phyloP scores from a whole-genome alignment of 2,329 filamentous ascomycete genomes.

The Diaporthe ilicicola region DNA sequence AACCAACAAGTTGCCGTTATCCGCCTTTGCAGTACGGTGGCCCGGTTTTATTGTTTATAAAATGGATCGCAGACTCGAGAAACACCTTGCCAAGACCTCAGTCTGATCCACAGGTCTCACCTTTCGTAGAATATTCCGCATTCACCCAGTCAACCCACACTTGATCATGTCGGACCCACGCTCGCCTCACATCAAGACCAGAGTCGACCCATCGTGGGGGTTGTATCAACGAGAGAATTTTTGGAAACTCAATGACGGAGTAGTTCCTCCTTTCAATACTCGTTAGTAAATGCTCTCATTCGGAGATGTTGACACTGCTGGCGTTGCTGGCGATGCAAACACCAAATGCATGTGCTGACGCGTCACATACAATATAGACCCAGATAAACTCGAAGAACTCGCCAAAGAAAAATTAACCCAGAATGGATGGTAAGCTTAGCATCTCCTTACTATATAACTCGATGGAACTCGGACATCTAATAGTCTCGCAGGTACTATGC shows the following conservation, averaged over 20 bases:
- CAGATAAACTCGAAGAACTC: constrained; percentile 65
- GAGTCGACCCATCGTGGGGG: constrained; percentile 39
- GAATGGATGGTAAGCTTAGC: constrained; percentile 57
- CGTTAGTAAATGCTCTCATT: constrained; percentile 29
- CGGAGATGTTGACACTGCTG: no score
- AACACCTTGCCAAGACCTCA: not conserved
- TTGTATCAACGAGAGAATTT: constrained; percentile 41
- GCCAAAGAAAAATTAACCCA: constrained; percentile 64
- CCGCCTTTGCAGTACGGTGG: not conserved
- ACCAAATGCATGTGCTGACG: no score
- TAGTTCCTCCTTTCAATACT: constrained; percentile 38
- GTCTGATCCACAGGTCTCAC: not conserved
- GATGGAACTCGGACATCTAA: not conserved
- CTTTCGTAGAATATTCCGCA: not conserved
- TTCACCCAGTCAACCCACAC: no score
- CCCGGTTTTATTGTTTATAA: not conserved
- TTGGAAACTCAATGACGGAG: constrained; percentile 39
- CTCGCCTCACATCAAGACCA: constrained; percentile 37
- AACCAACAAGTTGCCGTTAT: not conserved
- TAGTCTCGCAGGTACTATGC: constrained; percentile 55
- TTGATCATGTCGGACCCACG: constrained; percentile 34
- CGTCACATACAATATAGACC: constrained; percentile 50
- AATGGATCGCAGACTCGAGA: not conserved
- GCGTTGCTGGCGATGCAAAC: not conserved
- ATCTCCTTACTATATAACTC: no score